Evolutionary conservation across 2,329 filamentous ascomycete genomes (phyloP), one percentile per base, ranked within the genome.

Genomic region (Pseudogymnoascus sp.): DNA sequence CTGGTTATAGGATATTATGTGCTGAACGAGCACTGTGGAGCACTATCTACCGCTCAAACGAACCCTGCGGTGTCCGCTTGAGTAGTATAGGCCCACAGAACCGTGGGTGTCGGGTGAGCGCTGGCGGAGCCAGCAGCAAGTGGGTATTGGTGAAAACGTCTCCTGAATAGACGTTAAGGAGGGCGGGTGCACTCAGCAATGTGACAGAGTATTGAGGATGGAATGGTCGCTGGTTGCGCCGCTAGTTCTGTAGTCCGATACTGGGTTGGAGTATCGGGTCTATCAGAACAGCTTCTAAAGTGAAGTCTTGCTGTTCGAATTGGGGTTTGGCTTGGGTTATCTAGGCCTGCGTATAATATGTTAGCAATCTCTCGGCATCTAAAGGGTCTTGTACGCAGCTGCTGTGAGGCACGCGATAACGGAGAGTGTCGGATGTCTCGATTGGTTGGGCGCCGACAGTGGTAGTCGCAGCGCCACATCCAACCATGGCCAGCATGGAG

Each of bases 31-130:
- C 82, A 85, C 84, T 83, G 88, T 89, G 89, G 89, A 95, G 91
- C 92, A 90, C 91, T 92, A 89, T 91, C 92, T 96, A 87, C 90
- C 87, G 84, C 91, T 86, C 91, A 96, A 91, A 93, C 90, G 91
- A 93, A 93, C 89, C 85, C 89, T 91, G 89, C 86, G 86, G 88
- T 83, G 89, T 90, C 83, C 90, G 91, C 84, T 87, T 90, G 90
- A 93, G 90, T 82, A 93, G 89, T 95, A 91, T 92, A 95, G 91
- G 90, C 91, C 91, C 91, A 95, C 89, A 86, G 84, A 82, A 84
- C 78, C 81, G 83, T 82, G 80, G 81, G 78, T 77, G 77, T 71
- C 78, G 72, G 71, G 73, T 78, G 78, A 81, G 84, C 84, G 90
- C 89, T 93, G 90, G 91, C 90, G 85, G 84, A 89, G 89, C 90